Evolutionary conservation across 2,329 filamentous ascomycete species (phyloP), one percentile per base, ranked within the genome.

Genomic region (Coniosporium tulheliwenetii): DNA sequence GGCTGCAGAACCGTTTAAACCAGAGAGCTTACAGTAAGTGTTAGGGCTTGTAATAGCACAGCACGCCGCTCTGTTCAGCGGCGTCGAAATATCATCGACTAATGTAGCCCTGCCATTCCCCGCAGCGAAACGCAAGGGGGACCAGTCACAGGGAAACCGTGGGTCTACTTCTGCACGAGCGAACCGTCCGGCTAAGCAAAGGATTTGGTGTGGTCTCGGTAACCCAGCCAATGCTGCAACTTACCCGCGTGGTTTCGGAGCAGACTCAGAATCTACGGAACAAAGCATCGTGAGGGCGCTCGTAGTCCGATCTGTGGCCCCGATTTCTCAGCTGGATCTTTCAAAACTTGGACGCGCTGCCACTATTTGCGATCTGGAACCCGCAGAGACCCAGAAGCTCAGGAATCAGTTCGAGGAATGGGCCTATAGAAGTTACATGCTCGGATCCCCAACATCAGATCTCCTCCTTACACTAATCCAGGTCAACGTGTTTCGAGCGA

Each of bases 1-100:
- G 52, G 13, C 55, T 56, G 13, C 53, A 56, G 38, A 57, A 55
- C 39, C 41, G 53, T 1, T 43, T 56, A 33, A 56, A 56, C 35
- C 53, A 56, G 40, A 39, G 54, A 40, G 54, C 54, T 8, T 55
- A 26, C 36, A 15, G 36, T 37, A 10, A 37, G 36, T 37, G 19
- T 15, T 37, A 5, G 14, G 3, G 14, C 36, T 29, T 37, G 19
- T 5, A 37, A 15, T 29, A 26, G 36, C 32, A 33, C 32, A 33
- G 32, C 32, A 33, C 32, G 32, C 32, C 32, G 32, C 32, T 33
- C 13, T 13, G 8, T 13, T 33, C 32, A 13, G 32, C 32, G 13
- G 32, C 32, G 19, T 33, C 13, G 32, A 33, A 8, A 33, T 33
- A 33, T 33, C 32, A 33, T 33, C 10, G 32, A 33, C 32, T 33